Conservation (phyloP, 768 basidiomycete genomes). For the Psilocybe cyanescens region DNA sequence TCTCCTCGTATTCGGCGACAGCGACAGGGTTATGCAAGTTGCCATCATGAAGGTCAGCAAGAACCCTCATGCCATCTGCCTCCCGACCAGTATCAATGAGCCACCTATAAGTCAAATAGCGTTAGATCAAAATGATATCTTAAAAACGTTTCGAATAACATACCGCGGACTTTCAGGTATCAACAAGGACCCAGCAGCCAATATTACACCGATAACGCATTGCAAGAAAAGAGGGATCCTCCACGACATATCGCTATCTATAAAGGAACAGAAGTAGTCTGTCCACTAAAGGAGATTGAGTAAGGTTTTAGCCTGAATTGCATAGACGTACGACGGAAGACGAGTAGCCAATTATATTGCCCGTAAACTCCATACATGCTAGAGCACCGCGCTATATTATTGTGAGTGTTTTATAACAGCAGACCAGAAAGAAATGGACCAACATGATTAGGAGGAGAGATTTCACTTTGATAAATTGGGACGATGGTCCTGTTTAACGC, state of each 20-base stretch:
- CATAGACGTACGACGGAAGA: constrained; percentile 74
- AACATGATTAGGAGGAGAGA: constrained; percentile 90
- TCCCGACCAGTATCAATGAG: constrained; percentile 88
- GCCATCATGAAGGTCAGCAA: constrained; percentile 89
- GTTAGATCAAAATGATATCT: background rate
- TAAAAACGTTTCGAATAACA: constrained; percentile 10
- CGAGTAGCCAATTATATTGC: constrained; percentile 90
- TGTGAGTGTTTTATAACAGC: background rate
- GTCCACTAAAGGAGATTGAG: constrained; percentile 65
- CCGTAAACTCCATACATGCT: constrained; percentile 95
- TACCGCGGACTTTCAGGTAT: constrained; percentile 93
- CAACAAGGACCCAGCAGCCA: constrained; percentile 76
- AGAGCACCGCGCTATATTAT: constrained; percentile 75
- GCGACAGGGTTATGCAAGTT: constrained; percentile 70
- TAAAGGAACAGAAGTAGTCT: constrained; percentile 91
- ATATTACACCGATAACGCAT: constrained; percentile 82
- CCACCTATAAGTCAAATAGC: constrained; percentile 58
- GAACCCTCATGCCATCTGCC: constrained; percentile 80
- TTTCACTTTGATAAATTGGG: constrained; percentile 94
- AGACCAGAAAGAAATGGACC: constrained; percentile 21
- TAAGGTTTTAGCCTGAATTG: background rate
- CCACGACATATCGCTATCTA: constrained; percentile 89
- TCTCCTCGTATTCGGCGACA: constrained; percentile 85
- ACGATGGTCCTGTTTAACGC: constrained; percentile 74
- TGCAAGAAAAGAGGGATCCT: constrained; percentile 88